Base-by-base conservation (phyloP, 2,329 filamentous ascomycete genomes). In the Aureobasidium vineae region DNA sequence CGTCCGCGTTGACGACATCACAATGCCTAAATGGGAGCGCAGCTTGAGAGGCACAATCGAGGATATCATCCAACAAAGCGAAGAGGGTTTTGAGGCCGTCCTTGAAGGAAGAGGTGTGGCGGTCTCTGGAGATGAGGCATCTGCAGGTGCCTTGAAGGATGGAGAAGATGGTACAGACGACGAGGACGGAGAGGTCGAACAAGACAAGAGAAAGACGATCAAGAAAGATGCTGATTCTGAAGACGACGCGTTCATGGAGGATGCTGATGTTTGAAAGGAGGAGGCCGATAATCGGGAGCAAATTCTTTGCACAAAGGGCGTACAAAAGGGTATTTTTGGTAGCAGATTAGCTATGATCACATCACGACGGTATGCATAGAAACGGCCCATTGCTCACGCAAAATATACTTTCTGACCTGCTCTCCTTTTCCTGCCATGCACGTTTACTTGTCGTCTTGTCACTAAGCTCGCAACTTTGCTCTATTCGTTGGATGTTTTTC, bases 1-100 rank as follows among this genome's bases (percentile, higher is more conserved):
- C 26, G 73, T 74, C 26, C 56, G 50, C 15, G 54, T 52, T 10
- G 65, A 59, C 40, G 38, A 38, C 3, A 43, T 53, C 7, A 21
- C 16, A 5, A 60, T 67, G 54, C 63, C 53, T 4, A 66, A 67
- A 38, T 53, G 43, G 65, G 67, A 70, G 26, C 36, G 65, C 8
- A 33, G 16, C 10, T 41, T 69, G 65, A 61, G 57, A 49, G 31
- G 43, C 11, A 26, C 38, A 5, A 50, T 68, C 38, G 57, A 40
- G 23, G 47, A 66, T 1, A 40, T 66, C 53, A 57, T 68, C 23
- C 28, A 49, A 2, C 5, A 54, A 16, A 61, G 54, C 40, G 63
- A 61, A 26, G 38, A 53, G 13, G 38, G 6, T 7, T 68, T 59
- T 6, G 28, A 61, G 45, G 61, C 56, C 3, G 45, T 66, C 5